Percentiles rank a stretch among this genome's conserved stretches.
phyloP scores from a whole-genome alignment of 2,329 filamentous ascomycete genomes.

The Sarocladium brachiariae region DNA sequence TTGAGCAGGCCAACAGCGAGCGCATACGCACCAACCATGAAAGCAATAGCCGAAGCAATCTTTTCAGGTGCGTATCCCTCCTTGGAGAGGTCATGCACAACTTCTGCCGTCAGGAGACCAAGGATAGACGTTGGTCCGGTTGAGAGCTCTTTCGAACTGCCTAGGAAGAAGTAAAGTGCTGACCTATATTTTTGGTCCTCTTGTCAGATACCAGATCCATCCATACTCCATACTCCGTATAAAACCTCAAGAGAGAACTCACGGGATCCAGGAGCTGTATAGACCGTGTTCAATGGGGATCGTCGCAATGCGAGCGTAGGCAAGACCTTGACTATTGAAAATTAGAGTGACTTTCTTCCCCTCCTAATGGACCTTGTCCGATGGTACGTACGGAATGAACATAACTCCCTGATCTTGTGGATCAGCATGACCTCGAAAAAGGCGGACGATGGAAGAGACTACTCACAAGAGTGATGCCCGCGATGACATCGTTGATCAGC shows the following conservation, averaged over 20 bases:
- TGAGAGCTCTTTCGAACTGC: slow-evolving; percentile 56
- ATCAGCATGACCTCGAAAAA: not conserved
- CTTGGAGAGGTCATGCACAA: slow-evolving; percentile 43
- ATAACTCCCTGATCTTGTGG: slow-evolving; percentile 37
- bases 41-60: slow-evolving; percentile 54
- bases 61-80: slow-evolving; percentile 45
- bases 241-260: not conserved
- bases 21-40: slow-evolving; percentile 56
- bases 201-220: too few relatives aligned
- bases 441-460: not conserved
- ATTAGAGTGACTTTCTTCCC: too few relatives aligned
- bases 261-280: slow-evolving; percentile 52
- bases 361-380: not conserved
- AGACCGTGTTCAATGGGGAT: slow-evolving; percentile 55
- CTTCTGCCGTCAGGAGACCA: slow-evolving; percentile 55
- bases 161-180: slow-evolving; percentile 51
- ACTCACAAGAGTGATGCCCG: slow-evolving; percentile 45
- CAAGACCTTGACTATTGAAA: slow-evolving; percentile 47
- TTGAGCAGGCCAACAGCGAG: slow-evolving; percentile 54
- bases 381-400: slow-evolving; percentile 40
- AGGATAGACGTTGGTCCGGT: slow-evolving; percentile 59
- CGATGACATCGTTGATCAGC: slow-evolving; percentile 55
- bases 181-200: slow-evolving; percentile 20
- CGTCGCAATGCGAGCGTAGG: slow-evolving; percentile 55
- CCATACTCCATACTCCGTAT: too few relatives aligned